Conservation (phyloP, 2,329 filamentous ascomycete species). For the Xylariaceae sp. region DNA sequence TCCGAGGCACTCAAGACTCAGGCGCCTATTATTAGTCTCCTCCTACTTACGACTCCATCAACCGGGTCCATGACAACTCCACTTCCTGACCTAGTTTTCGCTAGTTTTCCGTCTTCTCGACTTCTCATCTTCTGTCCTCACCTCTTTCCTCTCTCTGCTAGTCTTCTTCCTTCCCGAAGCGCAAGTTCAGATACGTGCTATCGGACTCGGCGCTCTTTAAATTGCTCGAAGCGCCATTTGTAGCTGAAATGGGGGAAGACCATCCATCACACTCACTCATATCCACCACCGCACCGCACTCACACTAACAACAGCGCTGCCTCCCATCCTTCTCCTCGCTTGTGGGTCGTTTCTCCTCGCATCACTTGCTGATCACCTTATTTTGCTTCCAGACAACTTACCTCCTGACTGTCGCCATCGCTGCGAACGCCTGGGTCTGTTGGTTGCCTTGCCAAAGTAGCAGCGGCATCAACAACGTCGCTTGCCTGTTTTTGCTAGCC, state of each 20-base stretch:
- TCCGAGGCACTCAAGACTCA: constrained; percentile 12
- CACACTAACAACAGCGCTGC: constrained; percentile 8
- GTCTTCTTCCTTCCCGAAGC: constrained; percentile 1
- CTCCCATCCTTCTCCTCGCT: not conserved
- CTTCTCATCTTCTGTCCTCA: not conserved
- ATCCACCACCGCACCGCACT: constrained; percentile 9
- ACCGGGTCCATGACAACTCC: constrained; percentile 13
- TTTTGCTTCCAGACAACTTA: constrained; percentile 8
- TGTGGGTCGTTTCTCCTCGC: constrained; percentile 4
- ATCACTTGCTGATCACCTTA: constrained; percentile 15
- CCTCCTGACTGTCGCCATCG: constrained; percentile 1
- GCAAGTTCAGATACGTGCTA: constrained; percentile 1
- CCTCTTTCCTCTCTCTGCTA: constrained; percentile 1
- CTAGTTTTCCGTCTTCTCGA: constrained; percentile 6
- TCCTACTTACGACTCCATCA: not conserved
- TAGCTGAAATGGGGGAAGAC: constrained; percentile 12
- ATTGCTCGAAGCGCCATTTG: constrained; percentile 9
- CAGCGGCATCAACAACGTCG: constrained; percentile 4
- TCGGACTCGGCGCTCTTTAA: not conserved
- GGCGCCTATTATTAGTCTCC: constrained; percentile 1
- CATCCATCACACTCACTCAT: constrained; percentile 5
- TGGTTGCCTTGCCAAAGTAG: constrained; percentile 6
- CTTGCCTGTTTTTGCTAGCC: constrained; percentile 7
- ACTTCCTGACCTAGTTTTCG: constrained; percentile 14
- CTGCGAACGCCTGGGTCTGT: not conserved